Conservation (phyloP, 306 rosid species). For the Quercus dentata region DNA sequence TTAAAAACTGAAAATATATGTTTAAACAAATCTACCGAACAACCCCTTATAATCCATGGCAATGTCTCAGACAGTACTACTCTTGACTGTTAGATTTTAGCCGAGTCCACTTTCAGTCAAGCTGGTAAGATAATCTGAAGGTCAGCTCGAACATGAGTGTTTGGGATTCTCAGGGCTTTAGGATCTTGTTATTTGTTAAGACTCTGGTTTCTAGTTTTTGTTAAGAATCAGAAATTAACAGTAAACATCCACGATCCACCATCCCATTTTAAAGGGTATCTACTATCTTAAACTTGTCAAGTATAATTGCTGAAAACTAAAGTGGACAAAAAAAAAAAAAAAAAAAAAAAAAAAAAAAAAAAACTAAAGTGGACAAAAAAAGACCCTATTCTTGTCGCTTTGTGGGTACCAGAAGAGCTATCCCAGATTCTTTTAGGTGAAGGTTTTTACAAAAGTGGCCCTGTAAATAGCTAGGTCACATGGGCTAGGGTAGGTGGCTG, state of each 20-base stretch:
- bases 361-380: not conserved
- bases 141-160: not conserved
- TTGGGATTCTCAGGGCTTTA: not conserved
- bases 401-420: too few species aligned
- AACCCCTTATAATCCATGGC: not conserved
- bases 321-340: not conserved
- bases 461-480: not conserved
- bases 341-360: not conserved
- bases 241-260: too few species aligned
- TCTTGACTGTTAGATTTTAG: not conserved
- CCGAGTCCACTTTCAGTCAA: not conserved
- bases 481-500: constrained; percentile 20
- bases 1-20: too few species aligned
- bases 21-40: too few species aligned
- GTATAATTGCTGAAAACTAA: not conserved
- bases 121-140: too few species aligned
- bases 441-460: too few species aligned
- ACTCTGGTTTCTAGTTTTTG: not conserved
- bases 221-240: too few species aligned
- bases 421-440: not conserved
- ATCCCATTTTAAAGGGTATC: not conserved
- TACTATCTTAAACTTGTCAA: not conserved
- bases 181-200: not conserved
- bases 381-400: not conserved
- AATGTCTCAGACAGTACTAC: not conserved